Evolutionary conservation across 768 basidiomycete genomes (phyloP).

Genomic region (Amanita subjunquillea): DNA sequence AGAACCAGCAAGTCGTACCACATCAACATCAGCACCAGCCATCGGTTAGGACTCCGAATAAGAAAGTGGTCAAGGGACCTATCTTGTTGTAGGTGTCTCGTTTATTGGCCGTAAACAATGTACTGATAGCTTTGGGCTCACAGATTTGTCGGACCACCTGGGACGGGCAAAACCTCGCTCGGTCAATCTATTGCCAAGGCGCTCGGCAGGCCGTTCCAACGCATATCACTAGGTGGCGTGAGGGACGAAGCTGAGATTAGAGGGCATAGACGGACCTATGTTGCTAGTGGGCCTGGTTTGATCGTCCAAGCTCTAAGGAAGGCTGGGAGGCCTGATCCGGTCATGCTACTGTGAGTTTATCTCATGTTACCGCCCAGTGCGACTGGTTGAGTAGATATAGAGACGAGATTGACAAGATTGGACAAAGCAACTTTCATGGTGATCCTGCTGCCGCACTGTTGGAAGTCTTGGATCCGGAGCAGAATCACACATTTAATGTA

Average conservation of each 20-base stretch:
- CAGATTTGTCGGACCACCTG: slow-evolving; percentile 85
- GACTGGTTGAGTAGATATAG: slow-evolving; percentile 16
- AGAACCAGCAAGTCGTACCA: slow-evolving; percentile 11
- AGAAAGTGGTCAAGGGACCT: slow-evolving; percentile 54
- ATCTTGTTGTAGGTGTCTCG: slow-evolving; percentile 45
- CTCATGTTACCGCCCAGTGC: slow-evolving; percentile 15
- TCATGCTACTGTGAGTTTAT: slow-evolving; percentile 51
- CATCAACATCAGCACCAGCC: slow-evolving; percentile 6
- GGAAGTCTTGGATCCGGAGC: slow-evolving; percentile 91
- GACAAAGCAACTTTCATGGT: slow-evolving; percentile 81
- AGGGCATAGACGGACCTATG: slow-evolving; percentile 67
- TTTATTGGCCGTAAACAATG: neutral
- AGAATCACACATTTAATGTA: slow-evolving; percentile 77
- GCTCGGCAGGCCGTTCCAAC: slow-evolving; percentile 77
- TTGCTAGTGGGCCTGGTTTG: slow-evolving; percentile 77
- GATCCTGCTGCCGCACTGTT: slow-evolving; percentile 86
- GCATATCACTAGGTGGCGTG: slow-evolving; percentile 87
- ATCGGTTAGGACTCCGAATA: slow-evolving; percentile 6
- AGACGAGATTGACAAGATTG: slow-evolving; percentile 92
- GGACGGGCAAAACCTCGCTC: slow-evolving; percentile 86
- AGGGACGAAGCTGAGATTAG: slow-evolving; percentile 75
- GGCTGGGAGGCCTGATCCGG: slow-evolving; percentile 70
- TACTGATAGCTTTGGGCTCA: neutral
- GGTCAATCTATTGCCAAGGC: slow-evolving; percentile 84
- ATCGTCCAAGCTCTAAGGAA: slow-evolving; percentile 84